Conservation (phyloP, 129 eudicot species). For the Smallanthus sonchifolius region DNA sequence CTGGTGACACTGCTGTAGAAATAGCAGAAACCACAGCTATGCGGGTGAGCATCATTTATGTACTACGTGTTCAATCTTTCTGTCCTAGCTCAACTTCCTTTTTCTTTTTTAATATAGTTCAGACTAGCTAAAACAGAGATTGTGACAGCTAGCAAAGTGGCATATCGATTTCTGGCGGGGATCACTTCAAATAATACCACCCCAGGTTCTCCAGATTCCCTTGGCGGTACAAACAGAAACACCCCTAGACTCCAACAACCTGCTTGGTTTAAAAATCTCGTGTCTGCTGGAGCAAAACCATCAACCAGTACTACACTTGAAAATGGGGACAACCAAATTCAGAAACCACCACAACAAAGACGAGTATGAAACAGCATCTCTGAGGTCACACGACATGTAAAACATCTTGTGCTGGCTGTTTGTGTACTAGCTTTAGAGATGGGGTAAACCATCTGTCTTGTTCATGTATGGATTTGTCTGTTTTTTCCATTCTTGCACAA, state of each 20-base stretch:
- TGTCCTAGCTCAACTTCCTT: background rate
- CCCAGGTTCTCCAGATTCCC: slow-evolving; percentile 40
- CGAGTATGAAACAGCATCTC: slow-evolving; percentile 37
- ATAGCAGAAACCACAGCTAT: slow-evolving; percentile 90
- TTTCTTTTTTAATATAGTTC: slow-evolving; percentile 42
- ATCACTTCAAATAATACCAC: slow-evolving; percentile 47
- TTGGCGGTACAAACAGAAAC: slow-evolving; percentile 42
- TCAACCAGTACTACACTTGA: slow-evolving; percentile 59
- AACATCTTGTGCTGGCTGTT: slow-evolving; percentile 2
- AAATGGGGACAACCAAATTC: slow-evolving; percentile 33
- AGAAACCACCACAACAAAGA: slow-evolving; percentile 28
- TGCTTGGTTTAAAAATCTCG: slow-evolving; percentile 79
- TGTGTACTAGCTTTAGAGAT: slow-evolving; percentile 27
- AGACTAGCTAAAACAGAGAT: slow-evolving; percentile 98
- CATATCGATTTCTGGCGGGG: slow-evolving; percentile 79
- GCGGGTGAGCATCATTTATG: slow-evolving; percentile 46
- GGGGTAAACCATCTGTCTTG: background rate
- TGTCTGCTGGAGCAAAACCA: slow-evolving; percentile 71
- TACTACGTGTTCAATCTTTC: slow-evolving; percentile 3
- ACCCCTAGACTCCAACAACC: slow-evolving; percentile 67
- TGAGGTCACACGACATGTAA: slow-evolving; percentile 29
- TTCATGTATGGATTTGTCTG: slow-evolving; percentile 19
- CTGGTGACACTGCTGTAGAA: slow-evolving; percentile 97
- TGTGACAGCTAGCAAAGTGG: slow-evolving; percentile 90
- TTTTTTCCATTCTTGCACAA: slow-evolving; percentile 16